A percentile compares a stretch with the other conserved stretches of the same genome.
Evolutionary conservation across 306 rosid species (phyloP).

Genomic region (Gynostemma pentaphyllum): DNA sequence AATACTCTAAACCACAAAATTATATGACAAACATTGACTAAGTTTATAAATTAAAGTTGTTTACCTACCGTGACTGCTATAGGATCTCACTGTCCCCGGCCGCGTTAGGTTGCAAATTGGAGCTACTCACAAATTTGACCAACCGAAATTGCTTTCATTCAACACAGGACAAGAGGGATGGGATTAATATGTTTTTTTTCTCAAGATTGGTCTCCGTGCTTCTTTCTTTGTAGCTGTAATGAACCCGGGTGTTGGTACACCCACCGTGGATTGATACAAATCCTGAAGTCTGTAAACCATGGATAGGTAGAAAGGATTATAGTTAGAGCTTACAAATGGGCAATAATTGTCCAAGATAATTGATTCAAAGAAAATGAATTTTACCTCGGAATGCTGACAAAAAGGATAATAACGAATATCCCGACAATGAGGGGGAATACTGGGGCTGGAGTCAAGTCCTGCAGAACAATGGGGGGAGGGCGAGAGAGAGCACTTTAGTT

Average conservation of each 20-base stretch:
- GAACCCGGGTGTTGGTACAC: conserved; percentile 64
- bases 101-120: conserved; percentile 1
- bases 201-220: conserved; percentile 48
- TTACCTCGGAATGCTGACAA: conserved; percentile 77
- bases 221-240: conserved; percentile 51
- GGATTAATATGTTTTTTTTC: conserved; percentile 72
- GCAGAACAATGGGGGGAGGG: conserved; percentile 13
- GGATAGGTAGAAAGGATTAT: conserved; percentile 4
- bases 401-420: conserved; percentile 52
- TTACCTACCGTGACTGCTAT: background rate
- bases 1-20: background rate
- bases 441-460: conserved; percentile 93
- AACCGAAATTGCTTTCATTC: background rate
- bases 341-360: background rate
- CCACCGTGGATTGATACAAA: conserved; percentile 60
- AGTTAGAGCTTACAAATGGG: conserved; percentile 6
- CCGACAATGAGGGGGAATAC: conserved; percentile 78
- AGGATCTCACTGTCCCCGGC: background rate
- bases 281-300: conserved; percentile 53
- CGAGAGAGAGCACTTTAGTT: conserved; percentile 1
- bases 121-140: conserved; percentile 1
- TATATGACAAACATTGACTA: background rate
- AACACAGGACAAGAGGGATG: background rate
- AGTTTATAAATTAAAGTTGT: background rate
- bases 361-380: conserved; percentile 7